Conservation (phyloP, 805 yeast genomes). For the Candida schatavii region DNA sequence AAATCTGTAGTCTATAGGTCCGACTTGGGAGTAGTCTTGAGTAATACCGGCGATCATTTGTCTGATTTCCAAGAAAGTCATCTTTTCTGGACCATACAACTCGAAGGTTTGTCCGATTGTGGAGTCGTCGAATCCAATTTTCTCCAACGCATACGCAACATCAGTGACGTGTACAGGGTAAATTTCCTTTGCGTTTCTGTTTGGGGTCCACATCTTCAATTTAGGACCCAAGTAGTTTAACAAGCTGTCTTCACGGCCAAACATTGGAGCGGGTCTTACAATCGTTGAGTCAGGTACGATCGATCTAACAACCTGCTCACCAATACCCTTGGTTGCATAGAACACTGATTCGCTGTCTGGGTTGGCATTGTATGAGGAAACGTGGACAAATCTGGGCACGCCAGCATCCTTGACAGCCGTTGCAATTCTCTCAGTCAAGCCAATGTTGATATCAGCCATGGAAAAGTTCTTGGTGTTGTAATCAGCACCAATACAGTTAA, state of each 20-base stretch:
- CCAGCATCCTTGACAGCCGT: slow-evolving; percentile 66
- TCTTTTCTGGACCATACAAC: slow-evolving; percentile 68
- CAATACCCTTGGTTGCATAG: slow-evolving; percentile 76
- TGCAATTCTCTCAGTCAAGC: slow-evolving; percentile 73
- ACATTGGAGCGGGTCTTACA: slow-evolving; percentile 82
- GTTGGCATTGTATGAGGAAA: slow-evolving; percentile 75
- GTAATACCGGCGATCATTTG: slow-evolving; percentile 67
- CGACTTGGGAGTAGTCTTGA: slow-evolving; percentile 43
- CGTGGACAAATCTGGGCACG: slow-evolving; percentile 74
- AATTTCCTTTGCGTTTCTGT: slow-evolving; percentile 58
- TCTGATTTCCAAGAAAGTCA: slow-evolving; percentile 60
- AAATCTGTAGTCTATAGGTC: slow-evolving; percentile 42
- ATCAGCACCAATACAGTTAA: slow-evolving; percentile 75
- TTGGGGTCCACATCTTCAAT: slow-evolving; percentile 62
- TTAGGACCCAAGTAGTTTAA: slow-evolving; percentile 57
- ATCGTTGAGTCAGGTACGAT: slow-evolving; percentile 74
- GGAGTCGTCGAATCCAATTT: slow-evolving; percentile 76
- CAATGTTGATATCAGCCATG: slow-evolving; percentile 82
- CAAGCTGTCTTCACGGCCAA: slow-evolving; percentile 69
- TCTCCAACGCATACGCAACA: slow-evolving; percentile 76
- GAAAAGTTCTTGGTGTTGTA: slow-evolving; percentile 74
- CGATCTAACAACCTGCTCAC: slow-evolving; percentile 68
- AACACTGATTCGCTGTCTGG: slow-evolving; percentile 65
- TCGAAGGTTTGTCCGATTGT: slow-evolving; percentile 77
- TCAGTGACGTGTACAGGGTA: slow-evolving; percentile 76